Conservation (phyloP, 139 green algal species). For the Gonium pectorale region DNA sequence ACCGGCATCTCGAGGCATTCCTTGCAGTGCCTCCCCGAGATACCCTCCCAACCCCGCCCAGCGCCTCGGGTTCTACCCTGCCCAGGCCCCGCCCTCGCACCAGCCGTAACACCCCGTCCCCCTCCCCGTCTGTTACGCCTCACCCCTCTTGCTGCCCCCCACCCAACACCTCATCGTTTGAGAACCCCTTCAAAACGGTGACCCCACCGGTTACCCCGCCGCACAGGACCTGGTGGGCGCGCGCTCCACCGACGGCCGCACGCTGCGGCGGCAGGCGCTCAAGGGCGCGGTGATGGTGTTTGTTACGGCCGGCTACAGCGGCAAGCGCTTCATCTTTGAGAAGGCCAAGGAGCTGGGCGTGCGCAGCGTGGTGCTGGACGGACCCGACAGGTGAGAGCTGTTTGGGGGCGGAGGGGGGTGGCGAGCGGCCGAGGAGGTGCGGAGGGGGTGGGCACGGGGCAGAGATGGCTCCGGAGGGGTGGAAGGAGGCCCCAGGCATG, state of each 20-base stretch:
- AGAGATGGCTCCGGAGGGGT: not conserved
- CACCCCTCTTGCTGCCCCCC: too few species aligned
- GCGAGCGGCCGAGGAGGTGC: not conserved
- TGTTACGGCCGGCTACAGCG: constrained; percentile 86
- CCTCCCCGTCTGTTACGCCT: too few species aligned
- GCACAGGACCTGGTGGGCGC: constrained; percentile 63
- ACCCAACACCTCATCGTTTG: too few species aligned
- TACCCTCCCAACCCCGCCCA: too few species aligned
- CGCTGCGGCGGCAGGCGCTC: constrained; percentile 80
- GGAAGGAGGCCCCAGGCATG: too few species aligned
- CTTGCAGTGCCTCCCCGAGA: too few species aligned
- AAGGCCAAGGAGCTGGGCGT: constrained; percentile 87
- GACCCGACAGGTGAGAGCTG: constrained; percentile 78
- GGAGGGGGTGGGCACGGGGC: not conserved
- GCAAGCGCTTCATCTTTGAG: constrained; percentile 95
- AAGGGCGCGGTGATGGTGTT: constrained; percentile 87
- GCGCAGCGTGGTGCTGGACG: constrained; percentile 83
- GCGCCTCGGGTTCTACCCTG: too few species aligned
- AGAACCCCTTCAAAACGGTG: too few species aligned
- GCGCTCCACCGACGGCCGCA: constrained; percentile 65
- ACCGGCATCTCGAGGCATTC: too few species aligned
- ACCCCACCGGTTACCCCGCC: not conserved
- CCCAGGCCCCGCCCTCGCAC: too few species aligned
- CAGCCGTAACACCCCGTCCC: too few species aligned
- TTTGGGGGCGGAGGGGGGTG: not conserved